Evolutionary conservation across 129 eudicot genomes (phyloP).

Genomic region (Silybum marianum): DNA sequence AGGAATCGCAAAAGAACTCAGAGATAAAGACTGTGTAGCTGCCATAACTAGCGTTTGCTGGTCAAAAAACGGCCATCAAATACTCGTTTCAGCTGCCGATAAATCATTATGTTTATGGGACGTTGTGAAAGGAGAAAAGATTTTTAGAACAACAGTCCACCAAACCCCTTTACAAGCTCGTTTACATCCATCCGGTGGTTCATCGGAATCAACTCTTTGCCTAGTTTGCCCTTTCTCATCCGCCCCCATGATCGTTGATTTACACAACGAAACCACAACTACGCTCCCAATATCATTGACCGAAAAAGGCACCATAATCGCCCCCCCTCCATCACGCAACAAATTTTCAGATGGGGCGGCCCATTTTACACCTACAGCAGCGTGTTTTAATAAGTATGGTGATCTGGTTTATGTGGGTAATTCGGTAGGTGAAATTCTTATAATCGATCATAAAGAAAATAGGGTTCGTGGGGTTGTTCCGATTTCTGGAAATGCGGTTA

Average conservation of each 20-base stretch:
- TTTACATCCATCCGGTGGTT: conserved; percentile 62
- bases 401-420: conserved; percentile 41
- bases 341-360: conserved; percentile 37
- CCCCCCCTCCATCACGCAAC: conserved; percentile 32
- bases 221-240: conserved; percentile 87
- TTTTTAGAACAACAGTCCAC: conserved; percentile 55
- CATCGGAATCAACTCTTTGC: conserved; percentile 69
- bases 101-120: conserved; percentile 84
- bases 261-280: conserved; percentile 48
- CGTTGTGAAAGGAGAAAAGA: conserved; percentile 77
- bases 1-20: conserved; percentile 78
- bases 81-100: conserved; percentile 88
- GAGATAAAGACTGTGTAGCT: conserved; percentile 70
- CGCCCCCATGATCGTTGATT: conserved; percentile 88
- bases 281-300: conserved; percentile 67
- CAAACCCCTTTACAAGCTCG: conserved; percentile 90
- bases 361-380: conserved; percentile 38
- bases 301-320: conserved; percentile 19
- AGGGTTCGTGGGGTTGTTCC: conserved; percentile 59
- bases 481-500: conserved; percentile 65
- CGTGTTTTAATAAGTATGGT: conserved; percentile 38
- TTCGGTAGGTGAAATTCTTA: conserved; percentile 36
- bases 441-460: conserved; percentile 44
- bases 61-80: conserved; percentile 82
- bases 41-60: conserved; percentile 91